Evolutionary conservation across 768 basidiomycete genomes (phyloP), one percentile per base, ranked within the genome.

Genomic region (Kwoniella pini): DNA sequence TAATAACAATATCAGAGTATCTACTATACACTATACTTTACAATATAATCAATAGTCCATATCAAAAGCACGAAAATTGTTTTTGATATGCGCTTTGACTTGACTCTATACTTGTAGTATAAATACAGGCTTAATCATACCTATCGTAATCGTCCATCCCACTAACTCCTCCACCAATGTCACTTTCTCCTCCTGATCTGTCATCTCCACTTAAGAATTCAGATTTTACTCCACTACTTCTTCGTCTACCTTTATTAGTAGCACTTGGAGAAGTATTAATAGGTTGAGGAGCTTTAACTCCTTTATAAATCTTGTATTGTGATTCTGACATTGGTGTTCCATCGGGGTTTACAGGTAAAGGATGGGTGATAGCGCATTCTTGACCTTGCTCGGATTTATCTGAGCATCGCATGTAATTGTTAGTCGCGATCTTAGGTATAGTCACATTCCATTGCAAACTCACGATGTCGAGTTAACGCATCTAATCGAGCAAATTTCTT

Each of bases 401-500:
- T 90, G 22, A 46, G n/a, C n/a, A n/a, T n/a, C n/a, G n/a, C n/a
- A n/a, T n/a, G n/a, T n/a, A n/a, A n/a, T n/a, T n/a, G n/a, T n/a
- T n/a, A n/a, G n/a, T n/a, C n/a, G n/a, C n/a, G n/a, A n/a, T n/a
- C n/a, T n/a, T n/a, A n/a, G n/a, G n/a, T n/a, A 27, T n/a, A 11
- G n/a, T 12, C 28, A 11, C 9, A 36, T 36, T 7, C 33, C 15
- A 15, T 36, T 9, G 33, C 33, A 9, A 36, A 86, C 90, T 82
- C 79, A 92, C 90, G 79, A 81, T 98, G 95, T 64, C 94, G 81
- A 74, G 95, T 95, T 53, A 97, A 82, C 40, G 94, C 94, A 78
- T 97, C 95, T 85, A 96, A 88, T 62, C 94, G 79, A 30, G 93
- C 93, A 81, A 98, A 98, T 68, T 87, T 90, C 82, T 93, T 90